Conservation (phyloP, 352 stramenopile genomes). For the Pythium grandisporangium region DNA sequence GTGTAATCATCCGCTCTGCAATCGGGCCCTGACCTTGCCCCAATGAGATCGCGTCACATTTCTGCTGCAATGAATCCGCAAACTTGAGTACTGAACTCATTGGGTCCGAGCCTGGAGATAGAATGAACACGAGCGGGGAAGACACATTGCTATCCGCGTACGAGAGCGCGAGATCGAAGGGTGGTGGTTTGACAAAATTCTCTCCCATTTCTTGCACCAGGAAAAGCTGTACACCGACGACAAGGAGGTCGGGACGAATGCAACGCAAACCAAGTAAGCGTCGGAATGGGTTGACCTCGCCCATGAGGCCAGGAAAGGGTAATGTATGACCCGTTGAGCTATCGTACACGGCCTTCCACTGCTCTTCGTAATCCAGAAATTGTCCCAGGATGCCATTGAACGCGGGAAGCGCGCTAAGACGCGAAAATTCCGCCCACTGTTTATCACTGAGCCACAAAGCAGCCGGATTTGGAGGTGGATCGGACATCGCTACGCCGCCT, state of each 20-base stretch:
- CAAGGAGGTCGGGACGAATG: constrained; percentile 79
- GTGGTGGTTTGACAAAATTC: constrained; percentile 86
- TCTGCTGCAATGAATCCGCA: constrained; percentile 59
- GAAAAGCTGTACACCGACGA: constrained; percentile 88
- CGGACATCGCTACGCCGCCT: constrained; percentile 81
- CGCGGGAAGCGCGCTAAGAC: constrained; percentile 66
- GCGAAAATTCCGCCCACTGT: constrained; percentile 90
- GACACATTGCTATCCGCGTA: constrained; percentile 83
- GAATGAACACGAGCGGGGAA: constrained; percentile 89
- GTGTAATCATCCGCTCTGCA: constrained; percentile 84
- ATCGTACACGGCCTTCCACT: constrained; percentile 89
- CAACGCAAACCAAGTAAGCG: constrained; percentile 70
- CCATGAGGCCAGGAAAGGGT: constrained; percentile 64
- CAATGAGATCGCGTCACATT: constrained; percentile 87
- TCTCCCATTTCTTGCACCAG: constrained; percentile 87
- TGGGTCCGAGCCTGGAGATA: constrained; percentile 87
- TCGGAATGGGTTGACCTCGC: constrained; percentile 55
- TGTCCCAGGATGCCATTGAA: constrained; percentile 77
- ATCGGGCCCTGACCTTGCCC: constrained; percentile 89
- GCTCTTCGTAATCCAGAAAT: constrained; percentile 61
- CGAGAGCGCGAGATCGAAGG: constrained; percentile 84
- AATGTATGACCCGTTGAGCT: constrained; percentile 65
- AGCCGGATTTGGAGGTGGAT: constrained; percentile 87
- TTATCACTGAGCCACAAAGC: constrained; percentile 90
- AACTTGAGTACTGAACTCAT: constrained; percentile 89